Base-by-base conservation (phyloP, 441 rosid species). In the Brassica hybrid region DNA sequence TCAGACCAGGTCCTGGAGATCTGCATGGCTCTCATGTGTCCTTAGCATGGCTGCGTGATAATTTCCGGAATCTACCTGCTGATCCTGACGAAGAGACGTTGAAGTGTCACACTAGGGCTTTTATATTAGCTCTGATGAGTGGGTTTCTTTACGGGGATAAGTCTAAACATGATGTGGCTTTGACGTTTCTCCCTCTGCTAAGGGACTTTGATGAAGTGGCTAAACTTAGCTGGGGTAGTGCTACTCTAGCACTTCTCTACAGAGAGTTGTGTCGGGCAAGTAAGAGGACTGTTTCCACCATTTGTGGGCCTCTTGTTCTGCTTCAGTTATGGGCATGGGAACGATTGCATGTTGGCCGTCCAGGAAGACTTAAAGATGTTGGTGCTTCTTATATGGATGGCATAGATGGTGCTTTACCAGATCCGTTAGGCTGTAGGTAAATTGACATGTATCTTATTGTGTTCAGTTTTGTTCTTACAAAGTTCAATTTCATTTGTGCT, bases 241-340 rank as follows among this genome's bases (percentile, higher is more conserved):
- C 83, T 19, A 76, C 83, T 18, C 7, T 80, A 65, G 76, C 83
- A 66, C 83, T 80, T 76, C 83, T 80, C 30, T 80, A 80, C 66
- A 75, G 83, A 76, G 83, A 80, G 74, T 5, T 80, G 80, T 80
- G 83, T 21, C 80, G 83, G 56, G 83, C 83, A 11, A 80, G 83
- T 67, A 80, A 80, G 11, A 76, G 83, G 74, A 80, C 83, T 16
- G 83, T 80, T 25, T 80, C 83, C 17, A 80, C 83, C 56, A 80
- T 80, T 50, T 80, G 83, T 71, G 83, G 83, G 3, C 83, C 83
- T 66, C 83, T 80, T 76, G 83, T 80, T 76, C 75, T 80, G 74
- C 60, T 80, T 43, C 83, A 80, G 74, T 52, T 80, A 76, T 80
- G 83, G 83, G 83, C 83, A n/a, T 80, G 83, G 83, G 83, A 80